Evolutionary conservation across 768 basidiomycete genomes (phyloP).

Genomic region (Leccinum truebloodii): DNA sequence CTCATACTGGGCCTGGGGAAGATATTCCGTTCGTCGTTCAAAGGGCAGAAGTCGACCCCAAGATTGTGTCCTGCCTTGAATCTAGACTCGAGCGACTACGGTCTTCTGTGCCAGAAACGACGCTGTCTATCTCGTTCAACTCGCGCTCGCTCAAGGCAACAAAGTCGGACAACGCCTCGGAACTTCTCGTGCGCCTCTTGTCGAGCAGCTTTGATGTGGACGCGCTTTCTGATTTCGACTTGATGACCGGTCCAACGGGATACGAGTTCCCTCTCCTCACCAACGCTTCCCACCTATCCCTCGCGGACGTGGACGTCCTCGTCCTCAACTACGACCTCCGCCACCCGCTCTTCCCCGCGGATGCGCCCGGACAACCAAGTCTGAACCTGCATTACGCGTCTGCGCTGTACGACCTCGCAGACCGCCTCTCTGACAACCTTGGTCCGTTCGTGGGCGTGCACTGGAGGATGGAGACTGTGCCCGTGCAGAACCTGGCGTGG

Average conservation of each 20-base stretch:
- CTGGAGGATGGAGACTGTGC: constrained; percentile 57
- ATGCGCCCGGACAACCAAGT: not conserved
- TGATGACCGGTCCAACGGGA: constrained; percentile 11
- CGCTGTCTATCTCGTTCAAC: constrained; percentile 14
- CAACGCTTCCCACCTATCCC: constrained; percentile 7
- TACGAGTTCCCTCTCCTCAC: constrained; percentile 11
- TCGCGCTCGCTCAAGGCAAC: not conserved
- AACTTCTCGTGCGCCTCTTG: constrained; percentile 18
- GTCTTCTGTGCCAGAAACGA: constrained; percentile 6
- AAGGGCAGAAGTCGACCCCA: constrained; percentile 23
- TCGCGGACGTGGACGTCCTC: constrained; percentile 43
- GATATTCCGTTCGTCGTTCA: constrained; percentile 1
- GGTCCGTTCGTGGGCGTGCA: constrained; percentile 51
- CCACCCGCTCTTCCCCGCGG: constrained; percentile 40
- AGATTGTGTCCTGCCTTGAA: constrained; percentile 22
- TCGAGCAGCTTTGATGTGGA: constrained; percentile 10
- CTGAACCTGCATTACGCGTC: constrained; percentile 44
- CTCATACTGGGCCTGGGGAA: not conserved
- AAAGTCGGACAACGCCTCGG: constrained; percentile 6
- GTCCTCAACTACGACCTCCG: constrained; percentile 56
- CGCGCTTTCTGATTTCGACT: constrained; percentile 5
- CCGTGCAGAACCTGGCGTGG: constrained; percentile 28
- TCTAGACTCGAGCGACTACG: constrained; percentile 18
- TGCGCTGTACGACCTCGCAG: constrained; percentile 42
- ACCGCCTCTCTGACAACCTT: constrained; percentile 34